Conservation (phyloP, 1,284 basidiomycete species). For the Heterobasidion annosum region DNA sequence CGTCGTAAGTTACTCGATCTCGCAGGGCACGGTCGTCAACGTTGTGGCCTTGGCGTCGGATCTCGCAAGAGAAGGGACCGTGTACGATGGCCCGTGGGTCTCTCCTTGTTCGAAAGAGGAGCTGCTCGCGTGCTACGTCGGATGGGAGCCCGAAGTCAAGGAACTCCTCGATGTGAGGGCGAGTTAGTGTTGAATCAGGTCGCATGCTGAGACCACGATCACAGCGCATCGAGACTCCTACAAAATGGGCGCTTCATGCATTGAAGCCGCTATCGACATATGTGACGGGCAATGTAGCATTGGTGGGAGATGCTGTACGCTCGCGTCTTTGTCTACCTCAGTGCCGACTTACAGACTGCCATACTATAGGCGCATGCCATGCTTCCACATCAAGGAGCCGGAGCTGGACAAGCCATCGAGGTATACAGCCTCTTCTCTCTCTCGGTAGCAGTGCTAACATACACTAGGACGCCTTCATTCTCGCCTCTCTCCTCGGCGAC, state of each 20-base stretch:
- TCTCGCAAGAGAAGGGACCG: conserved; percentile 16
- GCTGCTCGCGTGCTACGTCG: conserved; percentile 15
- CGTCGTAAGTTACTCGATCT: conserved; percentile 23
- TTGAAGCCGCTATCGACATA: conserved; percentile 17
- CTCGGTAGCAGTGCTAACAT: too few relatives aligned
- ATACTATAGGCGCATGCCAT: conserved; percentile 22
- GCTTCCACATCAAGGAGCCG: conserved; percentile 24
- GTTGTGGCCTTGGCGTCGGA: conserved; percentile 19
- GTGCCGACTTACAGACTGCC: background rate
- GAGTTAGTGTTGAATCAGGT: background rate
- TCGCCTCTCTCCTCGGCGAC: conserved; percentile 38
- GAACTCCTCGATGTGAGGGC: conserved; percentile 18
- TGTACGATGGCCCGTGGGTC: conserved; percentile 19
- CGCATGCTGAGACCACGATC: background rate
- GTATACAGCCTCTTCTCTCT: conserved; percentile 8
- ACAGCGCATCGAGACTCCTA: conserved; percentile 20
- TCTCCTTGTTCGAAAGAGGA: conserved; percentile 16
- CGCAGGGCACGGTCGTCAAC: conserved; percentile 20
- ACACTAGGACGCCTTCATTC: conserved; percentile 40
- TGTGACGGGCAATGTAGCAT: conserved; percentile 14
- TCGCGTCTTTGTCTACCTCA: background rate
- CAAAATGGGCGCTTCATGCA: conserved; percentile 23
- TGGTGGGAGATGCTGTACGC: conserved; percentile 22
- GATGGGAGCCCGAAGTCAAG: conserved; percentile 23
- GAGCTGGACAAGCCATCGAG: conserved; percentile 26